Base-by-base conservation (phyloP, 306 rosid species). In the Vachellia collinsii region DNA sequence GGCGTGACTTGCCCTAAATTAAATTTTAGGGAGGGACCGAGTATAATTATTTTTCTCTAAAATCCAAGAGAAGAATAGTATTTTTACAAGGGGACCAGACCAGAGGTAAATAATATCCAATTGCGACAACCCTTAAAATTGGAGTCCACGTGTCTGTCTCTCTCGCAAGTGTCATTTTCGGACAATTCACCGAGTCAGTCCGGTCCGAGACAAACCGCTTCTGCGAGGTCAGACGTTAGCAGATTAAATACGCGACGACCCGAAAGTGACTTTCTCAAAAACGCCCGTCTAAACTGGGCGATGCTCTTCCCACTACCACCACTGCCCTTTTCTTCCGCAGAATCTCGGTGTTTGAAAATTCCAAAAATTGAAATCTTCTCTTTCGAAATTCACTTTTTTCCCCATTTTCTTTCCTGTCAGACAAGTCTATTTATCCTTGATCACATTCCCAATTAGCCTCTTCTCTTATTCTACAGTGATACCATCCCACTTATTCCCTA, bases 201-300 rank as follows among this genome's bases (percentile, higher is more conserved):
- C 72, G 37, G 13, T 62, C 68, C 3, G 4, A 67, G 25, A 38
- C 17, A 42, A 42, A 9, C 53, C 56, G 74, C 37, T 43, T 44
- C 12, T 3, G 10, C 13, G 9, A 44, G 56, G 17, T 44, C 13
- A 5, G 42, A 50, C 20, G 74, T 44, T 9, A n/a, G 85, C 81
- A n/a, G 86, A 86, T 72, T 11, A 43, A 77, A 85, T 83, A 90
- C 38, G 92, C 88, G 92, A 88, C 86, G 84, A 80, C 89, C 44
- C 83, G 92, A 22, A 75, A 22, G 77, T 48, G 85, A 76, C 71
- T 53, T 70, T 70, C 14, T 44, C 14, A 11, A 43, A 69, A 69
- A 14, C 23, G 9, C 29, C 73, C 54, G 74, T 69, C 74, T 11
- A 20, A 22, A 44, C 39, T 43, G 56, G 74, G 39, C 56, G 3